Base-by-base conservation (phyloP, 179 eudicot species). In the Silene coronaria region DNA sequence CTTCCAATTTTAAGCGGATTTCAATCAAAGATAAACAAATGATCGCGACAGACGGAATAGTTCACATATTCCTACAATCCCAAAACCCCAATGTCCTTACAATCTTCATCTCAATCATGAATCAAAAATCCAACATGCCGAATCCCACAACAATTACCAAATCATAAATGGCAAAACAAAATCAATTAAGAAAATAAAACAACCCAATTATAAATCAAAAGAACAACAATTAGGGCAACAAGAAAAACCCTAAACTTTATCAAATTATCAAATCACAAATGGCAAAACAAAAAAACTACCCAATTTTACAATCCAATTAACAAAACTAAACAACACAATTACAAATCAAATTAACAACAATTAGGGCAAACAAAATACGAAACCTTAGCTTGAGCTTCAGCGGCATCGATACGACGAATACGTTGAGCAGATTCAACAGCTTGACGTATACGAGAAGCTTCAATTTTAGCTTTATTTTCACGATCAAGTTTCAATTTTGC, bases 311-410 rank as follows among this genome's bases (percentile, higher is more conserved):
- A 21, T 42, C 9, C 17, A 48, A 48, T 48, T 0, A 48, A 48
- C 55, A 48, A 48, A 36, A 34, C 12, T 4, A 23, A 23, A 6
- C 3, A 22, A 58, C 60, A 1, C 61, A 75, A 73, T 34, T 65
- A 8, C 46, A 51, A 62, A 66, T 61, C 4, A 45, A 45, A 28
- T 0, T 1, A 23, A 28, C n/a, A 67, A 32, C 12, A 23, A 66
- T 38, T 22, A 45, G 71, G 69, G 11, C 6, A 75, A 48, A 65
- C 53, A 3, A 12, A 13, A 53, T 8, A 17, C 4, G 32, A n/a
- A 53, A 93, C 98, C 91, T 87, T 85, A 46, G 85, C 80, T 63
- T 86, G 93, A 19, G 98, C 96, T 73, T 88, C 83, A 24, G 91
- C 93, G 24, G 96, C 98, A 64, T 87, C 87, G 36, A 93, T 76